Evolutionary conservation across 805 yeast genomes (phyloP).

Genomic region (Ogataea paraovalis): DNA sequence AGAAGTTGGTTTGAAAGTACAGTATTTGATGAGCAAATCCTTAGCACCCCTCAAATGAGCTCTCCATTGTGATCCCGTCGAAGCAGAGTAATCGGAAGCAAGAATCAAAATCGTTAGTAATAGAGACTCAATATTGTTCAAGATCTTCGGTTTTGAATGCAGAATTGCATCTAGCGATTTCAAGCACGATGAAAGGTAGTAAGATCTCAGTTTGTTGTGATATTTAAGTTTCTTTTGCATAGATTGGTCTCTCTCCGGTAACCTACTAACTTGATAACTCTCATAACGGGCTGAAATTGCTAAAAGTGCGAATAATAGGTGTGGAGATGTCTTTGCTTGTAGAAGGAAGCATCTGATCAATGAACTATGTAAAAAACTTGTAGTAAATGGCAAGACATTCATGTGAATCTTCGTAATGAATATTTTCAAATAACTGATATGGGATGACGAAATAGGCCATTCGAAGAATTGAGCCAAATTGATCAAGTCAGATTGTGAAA

Average conservation of each 20-base stretch:
- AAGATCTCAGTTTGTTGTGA: slow-evolving; percentile 59
- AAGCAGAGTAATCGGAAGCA: slow-evolving; percentile 61
- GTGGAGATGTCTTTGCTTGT: slow-evolving; percentile 47
- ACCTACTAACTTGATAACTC: slow-evolving; percentile 27
- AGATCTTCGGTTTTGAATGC: slow-evolving; percentile 36
- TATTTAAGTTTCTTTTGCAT: slow-evolving; percentile 19
- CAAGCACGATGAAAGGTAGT: slow-evolving; percentile 62
- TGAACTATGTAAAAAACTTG: slow-evolving; percentile 31
- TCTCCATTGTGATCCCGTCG: slow-evolving; percentile 59
- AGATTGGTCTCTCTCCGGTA: slow-evolving; percentile 11
- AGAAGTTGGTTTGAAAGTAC: slow-evolving; percentile 29
- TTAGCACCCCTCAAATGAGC: slow-evolving; percentile 68
- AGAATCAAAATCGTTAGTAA: slow-evolving; percentile 63
- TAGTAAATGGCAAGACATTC: slow-evolving; percentile 34
- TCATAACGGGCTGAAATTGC: slow-evolving; percentile 67
- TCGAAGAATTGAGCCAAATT: slow-evolving; percentile 29
- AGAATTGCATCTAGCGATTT: slow-evolving; percentile 52
- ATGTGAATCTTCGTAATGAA: slow-evolving; percentile 33
- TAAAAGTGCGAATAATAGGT: slow-evolving; percentile 62
- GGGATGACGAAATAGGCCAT: slow-evolving; percentile 29
- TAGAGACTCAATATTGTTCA: slow-evolving; percentile 62
- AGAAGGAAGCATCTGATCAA: slow-evolving; percentile 30
- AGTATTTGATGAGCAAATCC: slow-evolving; percentile 52
- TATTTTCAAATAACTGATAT: slow-evolving; percentile 30
- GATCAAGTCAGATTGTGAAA: slow-evolving; percentile 23